Evolutionary conservation across 2,329 filamentous ascomycete genomes (phyloP), one percentile per base, ranked within the genome.

Genomic region (Alternaria sp.): DNA sequence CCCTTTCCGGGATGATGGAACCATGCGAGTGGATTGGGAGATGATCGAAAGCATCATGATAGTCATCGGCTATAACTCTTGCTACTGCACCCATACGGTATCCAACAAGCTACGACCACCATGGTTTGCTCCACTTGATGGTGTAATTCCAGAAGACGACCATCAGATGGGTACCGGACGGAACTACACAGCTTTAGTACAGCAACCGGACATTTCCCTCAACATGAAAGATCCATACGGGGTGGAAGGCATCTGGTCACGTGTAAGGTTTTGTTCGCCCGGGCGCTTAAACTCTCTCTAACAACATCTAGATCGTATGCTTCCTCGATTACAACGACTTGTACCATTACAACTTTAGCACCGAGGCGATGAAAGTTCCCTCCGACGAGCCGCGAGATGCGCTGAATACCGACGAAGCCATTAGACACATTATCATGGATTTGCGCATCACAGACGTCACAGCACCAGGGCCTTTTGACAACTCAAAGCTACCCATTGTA

Each of bases 41-140:
- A 92, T 92, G 80, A 81, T 94, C 11, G 92, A 94, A 78, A 89
- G 90, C 9, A 87, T 93, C 58, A 87, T 93, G 84, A 82, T 94
- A 4, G 87, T 90, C 3, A 78, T 94, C 4, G 86, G 86, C 4
- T 84, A 86, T 73, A 93, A 93, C 73, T 83, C 75, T 0, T 63
- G 68, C 5, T 61, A 72, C 14, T 78, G 74, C 55, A 75, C 72
- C 56, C 68, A 71, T 20, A 55, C 71, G 2, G 73, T 72, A 26
- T 60, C 71, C 5, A 67, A 66, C 2, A 60, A 60, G 2, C 76
- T 78, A 18, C 64, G 66, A 14, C 76, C 74, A 5, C 69, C 76
- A 3, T 80, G 78, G 78, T 62, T 63, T 2, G 51, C 70, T 11
- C 70, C 75, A 0, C 76, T 80, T 15, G 70, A 72, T 43, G 77